Percentiles rank a stretch among this genome's conserved stretches.
Evolutionary conservation across 73 alveolate genomes (phyloP).

Genomic region (Paramecium tetraurelia): DNA sequence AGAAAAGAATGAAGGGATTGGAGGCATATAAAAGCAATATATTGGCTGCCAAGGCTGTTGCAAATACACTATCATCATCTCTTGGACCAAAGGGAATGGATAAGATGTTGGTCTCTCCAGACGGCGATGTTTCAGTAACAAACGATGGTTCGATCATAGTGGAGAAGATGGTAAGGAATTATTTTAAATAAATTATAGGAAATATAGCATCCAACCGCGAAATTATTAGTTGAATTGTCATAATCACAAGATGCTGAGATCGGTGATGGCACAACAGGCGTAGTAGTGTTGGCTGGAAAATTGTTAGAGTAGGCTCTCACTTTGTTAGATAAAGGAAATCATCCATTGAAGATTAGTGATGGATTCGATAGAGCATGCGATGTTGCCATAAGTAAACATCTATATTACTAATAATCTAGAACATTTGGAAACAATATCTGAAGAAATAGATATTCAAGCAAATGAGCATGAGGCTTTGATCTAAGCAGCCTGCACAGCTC

Average conservation of each 20-base stretch:
- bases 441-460: conserved; percentile 45
- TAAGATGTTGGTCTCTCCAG: conserved; percentile 96
- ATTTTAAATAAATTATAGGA: conserved; percentile 22
- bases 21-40: conserved; percentile 90
- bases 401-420: neutral
- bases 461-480: conserved; percentile 64
- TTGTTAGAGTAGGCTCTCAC: conserved; percentile 91
- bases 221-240: conserved; percentile 96
- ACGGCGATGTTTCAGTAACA: conserved; percentile 98
- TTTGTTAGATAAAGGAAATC: conserved; percentile 96
- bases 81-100: conserved; percentile 99
- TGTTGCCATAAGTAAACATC: conserved; percentile 51
- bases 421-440: conserved; percentile 51
- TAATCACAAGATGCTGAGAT: conserved; percentile 97
- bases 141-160: conserved; percentile 99
- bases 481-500: conserved; percentile 97
- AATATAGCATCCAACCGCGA: conserved; percentile 96
- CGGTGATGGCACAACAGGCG: conserved; percentile 99
- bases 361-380: conserved; percentile 98
- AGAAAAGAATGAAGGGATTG: conserved; percentile 93
- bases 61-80: conserved; percentile 87
- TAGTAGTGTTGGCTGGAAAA: conserved; percentile 99
- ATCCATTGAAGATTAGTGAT: conserved; percentile 97
- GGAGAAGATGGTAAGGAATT: conserved; percentile 87
- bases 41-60: conserved; percentile 75